Percentiles rank a stretch among this genome's conserved stretches.
Evolutionary conservation across 75 land plant genomes (phyloP).

Genomic region (Pinus taeda): DNA sequence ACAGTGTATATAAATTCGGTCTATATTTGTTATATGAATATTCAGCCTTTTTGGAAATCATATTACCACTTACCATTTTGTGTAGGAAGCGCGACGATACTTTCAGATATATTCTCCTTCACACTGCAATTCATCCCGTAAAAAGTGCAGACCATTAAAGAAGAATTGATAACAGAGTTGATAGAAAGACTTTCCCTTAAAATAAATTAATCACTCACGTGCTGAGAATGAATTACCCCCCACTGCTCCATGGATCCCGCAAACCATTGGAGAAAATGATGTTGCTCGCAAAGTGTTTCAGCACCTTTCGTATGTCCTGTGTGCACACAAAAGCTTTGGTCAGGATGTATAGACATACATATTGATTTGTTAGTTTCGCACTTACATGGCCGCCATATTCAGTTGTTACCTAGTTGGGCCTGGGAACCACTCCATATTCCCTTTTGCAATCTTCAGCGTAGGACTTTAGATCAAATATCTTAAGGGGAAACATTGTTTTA

Average conservation of each 20-base stretch:
- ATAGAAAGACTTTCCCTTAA: not conserved
- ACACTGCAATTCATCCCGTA: not conserved
- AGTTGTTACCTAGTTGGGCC: not conserved
- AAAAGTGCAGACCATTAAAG: too few species aligned
- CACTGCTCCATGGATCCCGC: slow-evolving; percentile 19
- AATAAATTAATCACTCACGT: not conserved
- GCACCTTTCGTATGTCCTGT: slow-evolving; percentile 9
- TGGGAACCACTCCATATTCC: not conserved
- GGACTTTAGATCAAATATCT: slow-evolving; percentile 22
- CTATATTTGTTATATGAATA: too few species aligned
- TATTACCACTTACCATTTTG: not conserved
- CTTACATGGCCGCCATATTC: not conserved
- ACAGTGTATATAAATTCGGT: too few species aligned
- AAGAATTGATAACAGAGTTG: not conserved
- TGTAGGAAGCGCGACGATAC: too few species aligned
- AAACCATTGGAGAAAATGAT: slow-evolving; percentile 16
- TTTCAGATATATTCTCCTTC: too few species aligned
- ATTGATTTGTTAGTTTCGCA: not conserved
- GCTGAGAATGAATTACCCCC: not conserved
- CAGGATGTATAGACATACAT: not conserved
- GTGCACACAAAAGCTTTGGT: not conserved
- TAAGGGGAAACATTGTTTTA: slow-evolving; percentile 43
- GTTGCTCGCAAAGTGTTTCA: slow-evolving; percentile 10
- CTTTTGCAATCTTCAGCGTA: slow-evolving; percentile 18
- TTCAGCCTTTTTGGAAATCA: too few species aligned